phyloP scores from a whole-genome alignment of 1,284 basidiomycete genomes.

The Somion occarium region DNA sequence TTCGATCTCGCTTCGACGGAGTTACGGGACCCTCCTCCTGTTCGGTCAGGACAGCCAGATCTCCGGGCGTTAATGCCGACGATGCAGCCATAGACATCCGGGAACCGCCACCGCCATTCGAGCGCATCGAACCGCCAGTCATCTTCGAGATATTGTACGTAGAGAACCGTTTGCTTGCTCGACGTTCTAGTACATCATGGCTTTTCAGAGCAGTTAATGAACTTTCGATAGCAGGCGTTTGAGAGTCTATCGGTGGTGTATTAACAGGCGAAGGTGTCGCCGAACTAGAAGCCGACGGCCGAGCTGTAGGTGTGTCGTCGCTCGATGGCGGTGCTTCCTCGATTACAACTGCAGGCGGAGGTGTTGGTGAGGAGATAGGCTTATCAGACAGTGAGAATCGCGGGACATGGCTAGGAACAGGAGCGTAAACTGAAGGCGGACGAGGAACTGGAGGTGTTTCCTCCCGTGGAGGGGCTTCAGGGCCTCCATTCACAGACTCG shows the following conservation, averaged over 20 bases:
- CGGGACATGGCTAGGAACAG: conserved; percentile 57
- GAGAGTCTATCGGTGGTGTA: conserved; percentile 38
- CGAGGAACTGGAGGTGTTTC: conserved; percentile 11
- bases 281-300: conserved; percentile 15
- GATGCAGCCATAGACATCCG: conserved; percentile 63
- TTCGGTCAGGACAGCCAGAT: conserved; percentile 66
- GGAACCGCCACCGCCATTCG: conserved; percentile 36
- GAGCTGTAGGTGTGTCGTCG: conserved; percentile 13
- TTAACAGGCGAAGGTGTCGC: conserved; percentile 25
- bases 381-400: conserved; percentile 74
- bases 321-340: conserved; percentile 39
- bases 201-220: conserved; percentile 88
- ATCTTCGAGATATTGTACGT: conserved; percentile 96
- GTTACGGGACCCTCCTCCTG: conserved; percentile 37
- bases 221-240: conserved; percentile 63
- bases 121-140: conserved; percentile 53
- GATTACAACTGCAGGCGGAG: conserved; percentile 45
- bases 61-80: conserved; percentile 53
- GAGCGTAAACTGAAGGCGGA: conserved; percentile 28
- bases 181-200: conserved; percentile 82
- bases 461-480: conserved; percentile 10
- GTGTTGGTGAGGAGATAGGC: conserved; percentile 34
- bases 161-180: conserved; percentile 95
- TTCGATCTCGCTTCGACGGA: conserved; percentile 23
- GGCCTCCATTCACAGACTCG: background rate